These are phyloP conservation scores for Cnidoscolus chayamansa DNA, from an alignment of 441 rosid species.

Conservation along the genomic window DNA sequence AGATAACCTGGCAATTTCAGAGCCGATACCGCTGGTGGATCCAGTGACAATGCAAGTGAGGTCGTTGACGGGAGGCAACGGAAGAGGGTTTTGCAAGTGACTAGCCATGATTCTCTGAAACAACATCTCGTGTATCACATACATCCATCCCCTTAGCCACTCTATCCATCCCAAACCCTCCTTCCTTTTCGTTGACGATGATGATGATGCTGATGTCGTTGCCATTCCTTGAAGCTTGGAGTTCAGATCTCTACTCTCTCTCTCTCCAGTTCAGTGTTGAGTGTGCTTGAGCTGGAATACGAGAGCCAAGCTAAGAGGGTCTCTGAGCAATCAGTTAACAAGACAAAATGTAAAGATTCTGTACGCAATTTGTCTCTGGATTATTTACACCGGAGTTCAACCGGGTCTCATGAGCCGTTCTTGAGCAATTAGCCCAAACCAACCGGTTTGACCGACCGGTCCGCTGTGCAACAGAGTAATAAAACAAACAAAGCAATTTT, in stretches of 20 bases:
- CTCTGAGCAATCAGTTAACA: too few species aligned
- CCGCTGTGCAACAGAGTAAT: too few species aligned
- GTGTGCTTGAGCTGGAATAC: not conserved
- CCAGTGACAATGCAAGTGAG: conserved; percentile 91
- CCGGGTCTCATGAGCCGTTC: too few species aligned
- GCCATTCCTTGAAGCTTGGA: not conserved
- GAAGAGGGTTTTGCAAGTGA: conserved; percentile 74
- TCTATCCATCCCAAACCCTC: conserved; percentile 86
- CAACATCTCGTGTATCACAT: conserved; percentile 64
- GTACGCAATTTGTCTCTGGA: too few species aligned
- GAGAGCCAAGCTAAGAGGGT: not conserved
- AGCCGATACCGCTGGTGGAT: conserved; percentile 96
- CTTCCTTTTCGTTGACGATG: conserved; percentile 40
- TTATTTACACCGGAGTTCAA: too few species aligned
- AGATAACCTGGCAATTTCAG: conserved; percentile 67
- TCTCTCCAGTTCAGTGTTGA: not conserved
- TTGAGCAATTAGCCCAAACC: too few species aligned
- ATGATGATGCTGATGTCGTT: conserved; percentile 16
- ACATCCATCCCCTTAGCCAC: conserved; percentile 86
- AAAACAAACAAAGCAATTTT: too few species aligned
- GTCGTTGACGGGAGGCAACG: conserved; percentile 76
- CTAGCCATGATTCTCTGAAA: conserved; percentile 86
- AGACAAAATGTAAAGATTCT: too few species aligned
- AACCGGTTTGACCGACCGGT: too few species aligned
- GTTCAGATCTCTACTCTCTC: conserved; percentile 1